Evolutionary conservation across 2,329 filamentous ascomycete species (phyloP).

Genomic region (Bisporella sp.): DNA sequence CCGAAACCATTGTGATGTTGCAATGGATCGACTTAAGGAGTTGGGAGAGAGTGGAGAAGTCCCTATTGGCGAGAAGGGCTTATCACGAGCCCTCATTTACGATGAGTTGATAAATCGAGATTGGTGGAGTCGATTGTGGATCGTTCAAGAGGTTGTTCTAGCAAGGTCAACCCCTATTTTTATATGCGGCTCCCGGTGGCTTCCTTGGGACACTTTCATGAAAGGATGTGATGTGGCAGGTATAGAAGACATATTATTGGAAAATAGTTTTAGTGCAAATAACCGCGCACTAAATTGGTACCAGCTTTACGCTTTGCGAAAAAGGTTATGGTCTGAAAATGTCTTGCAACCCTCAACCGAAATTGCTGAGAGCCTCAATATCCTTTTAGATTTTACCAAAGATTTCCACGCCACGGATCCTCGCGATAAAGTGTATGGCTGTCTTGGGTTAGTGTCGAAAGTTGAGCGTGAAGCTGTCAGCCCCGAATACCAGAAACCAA

Average conservation of each 20-base stretch:
- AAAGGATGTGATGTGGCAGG: background rate
- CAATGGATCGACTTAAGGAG: background rate
- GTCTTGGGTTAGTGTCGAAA: background rate
- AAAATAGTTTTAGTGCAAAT: background rate
- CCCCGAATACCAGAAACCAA: background rate
- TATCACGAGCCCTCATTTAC: background rate
- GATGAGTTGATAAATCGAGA: background rate
- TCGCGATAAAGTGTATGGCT: conserved; percentile 1
- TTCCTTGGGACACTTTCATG: background rate
- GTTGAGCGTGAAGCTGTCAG: background rate
- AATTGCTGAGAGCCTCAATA: too few relatives aligned
- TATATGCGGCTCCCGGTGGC: background rate
- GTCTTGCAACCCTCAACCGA: background rate
- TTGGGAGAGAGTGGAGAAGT: background rate
- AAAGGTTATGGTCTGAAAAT: background rate
- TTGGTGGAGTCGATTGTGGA: conserved; percentile 1
- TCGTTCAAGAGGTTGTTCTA: conserved; percentile 3
- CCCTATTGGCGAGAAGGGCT: background rate
- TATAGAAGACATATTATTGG: background rate
- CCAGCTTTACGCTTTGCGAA: background rate
- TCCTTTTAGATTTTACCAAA: background rate
- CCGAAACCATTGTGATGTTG: background rate
- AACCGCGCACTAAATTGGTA: background rate
- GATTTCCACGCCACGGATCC: background rate
- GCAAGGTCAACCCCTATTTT: background rate